phyloP scores from a whole-genome alignment of 495 filamentous ascomycete genomes.

The Aspergillus panamensis region DNA sequence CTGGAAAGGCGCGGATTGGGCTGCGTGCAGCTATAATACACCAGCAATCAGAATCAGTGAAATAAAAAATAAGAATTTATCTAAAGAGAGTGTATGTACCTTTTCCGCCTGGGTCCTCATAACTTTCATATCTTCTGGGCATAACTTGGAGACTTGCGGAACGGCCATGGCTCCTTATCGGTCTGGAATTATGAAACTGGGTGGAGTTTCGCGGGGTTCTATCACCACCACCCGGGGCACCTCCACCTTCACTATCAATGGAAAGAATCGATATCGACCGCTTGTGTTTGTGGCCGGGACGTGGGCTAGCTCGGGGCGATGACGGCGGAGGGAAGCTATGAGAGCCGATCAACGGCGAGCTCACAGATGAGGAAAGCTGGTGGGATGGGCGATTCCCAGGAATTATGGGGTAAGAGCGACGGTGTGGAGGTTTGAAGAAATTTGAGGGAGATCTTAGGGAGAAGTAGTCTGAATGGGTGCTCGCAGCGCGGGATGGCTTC shows the following conservation, averaged over 20 bases:
- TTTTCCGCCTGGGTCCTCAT: slow-evolving; percentile 39
- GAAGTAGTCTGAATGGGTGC: slow-evolving; percentile 42
- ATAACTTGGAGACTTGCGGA: slow-evolving; percentile 81
- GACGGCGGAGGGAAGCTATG: slow-evolving; percentile 49
- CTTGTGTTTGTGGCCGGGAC: slow-evolving; percentile 52
- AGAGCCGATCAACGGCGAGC: slow-evolving; percentile 39
- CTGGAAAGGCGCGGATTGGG: slow-evolving; percentile 30
- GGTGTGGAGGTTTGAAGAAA: slow-evolving; percentile 36
- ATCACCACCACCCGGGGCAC: slow-evolving; percentile 24
- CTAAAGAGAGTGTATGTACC: slow-evolving; percentile 30
- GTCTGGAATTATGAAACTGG: slow-evolving; percentile 41
- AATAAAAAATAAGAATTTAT: background rate
- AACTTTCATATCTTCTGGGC: slow-evolving; percentile 52
- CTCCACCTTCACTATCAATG: slow-evolving; percentile 60
- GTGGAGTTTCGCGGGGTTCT: slow-evolving; percentile 40
- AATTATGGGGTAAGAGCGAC: slow-evolving; percentile 37
- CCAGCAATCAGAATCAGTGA: slow-evolving; percentile 10
- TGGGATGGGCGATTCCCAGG: slow-evolving; percentile 38
- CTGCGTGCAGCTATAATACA: slow-evolving; percentile 22
- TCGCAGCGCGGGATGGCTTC: slow-evolving; percentile 44
- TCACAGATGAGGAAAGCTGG: slow-evolving; percentile 44
- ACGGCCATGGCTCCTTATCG: slow-evolving; percentile 64
- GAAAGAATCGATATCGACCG: slow-evolving; percentile 95
- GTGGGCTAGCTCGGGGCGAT: slow-evolving; percentile 36
- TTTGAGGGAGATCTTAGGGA: slow-evolving; percentile 39